Evolutionary conservation across 129 eudicot genomes (phyloP), one percentile per base, ranked within the genome.

Genomic region (Lactuca saligna): DNA sequence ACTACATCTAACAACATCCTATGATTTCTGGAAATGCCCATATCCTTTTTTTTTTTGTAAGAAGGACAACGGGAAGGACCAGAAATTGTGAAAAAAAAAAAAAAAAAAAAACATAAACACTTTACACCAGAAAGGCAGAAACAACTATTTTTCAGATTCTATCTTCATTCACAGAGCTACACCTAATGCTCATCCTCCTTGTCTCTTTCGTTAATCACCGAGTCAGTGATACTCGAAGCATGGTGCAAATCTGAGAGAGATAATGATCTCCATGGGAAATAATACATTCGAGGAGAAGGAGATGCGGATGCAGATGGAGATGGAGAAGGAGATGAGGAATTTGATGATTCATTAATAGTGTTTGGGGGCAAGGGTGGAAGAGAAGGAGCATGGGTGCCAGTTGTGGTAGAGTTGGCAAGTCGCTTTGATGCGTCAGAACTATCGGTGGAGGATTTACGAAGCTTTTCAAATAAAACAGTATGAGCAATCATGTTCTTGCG

Each of bases 401-500:
- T 35, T 50, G 77, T 66, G 62, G 35, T 77, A 7, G 74, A 66
- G 73, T 53, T 77, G 2, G 82, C 81, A 17, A 74, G 68, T 63
- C 90, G 79, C 83, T 89, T 92, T 42, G 86, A 66, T 55, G 88
- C 56, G 38, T 85, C 88, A 13, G 25, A 20, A 20, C 8, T 50
- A 7, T 72, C 57, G 38, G 31, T 31, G 17, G 65, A 59, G 6
- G 35, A 44, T 59, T 70, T 63, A 7, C 63, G 71, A 34, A 65
- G 65, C 81, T 86, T 86, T 57, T 84, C 91, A 57, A 54, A 81
- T 17, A 86, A 42, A 61, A 50, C 83, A 70, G 66, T 73, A 57
- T 79, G 85, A n/a, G 92, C 91, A 14, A 93, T 83, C 72, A 93
- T 82, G 80, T 89, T 93, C 80, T 93, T 93, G 50, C 98, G 96